Percentiles rank a stretch among this genome's conserved stretches.
phyloP scores from a whole-genome alignment of 148 eudicot genomes.

The Limonium bicolor region DNA sequence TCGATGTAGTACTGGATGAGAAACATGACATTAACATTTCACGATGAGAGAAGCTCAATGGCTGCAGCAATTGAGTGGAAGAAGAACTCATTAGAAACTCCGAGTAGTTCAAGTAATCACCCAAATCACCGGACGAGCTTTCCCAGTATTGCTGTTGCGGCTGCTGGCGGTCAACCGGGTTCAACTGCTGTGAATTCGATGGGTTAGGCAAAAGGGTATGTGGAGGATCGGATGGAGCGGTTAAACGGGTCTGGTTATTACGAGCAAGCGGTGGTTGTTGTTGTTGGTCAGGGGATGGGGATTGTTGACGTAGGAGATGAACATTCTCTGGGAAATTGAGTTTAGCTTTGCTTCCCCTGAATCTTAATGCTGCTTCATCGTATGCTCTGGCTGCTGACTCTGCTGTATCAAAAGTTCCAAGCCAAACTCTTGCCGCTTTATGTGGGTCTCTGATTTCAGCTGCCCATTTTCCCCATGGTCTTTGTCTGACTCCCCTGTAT shows the following conservation, averaged over 20 bases:
- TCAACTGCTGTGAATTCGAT: neutral
- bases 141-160: neutral
- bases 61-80: neutral
- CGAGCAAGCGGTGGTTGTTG: too few species aligned
- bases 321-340: slow-evolving; percentile 77
- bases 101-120: slow-evolving; percentile 1
- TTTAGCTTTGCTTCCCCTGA: slow-evolving; percentile 69
- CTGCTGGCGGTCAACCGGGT: too few species aligned
- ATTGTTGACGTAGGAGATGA: neutral
- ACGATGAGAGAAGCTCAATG: too few species aligned
- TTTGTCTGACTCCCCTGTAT: slow-evolving; percentile 71
- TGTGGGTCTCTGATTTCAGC: slow-evolving; percentile 70
- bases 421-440: slow-evolving; percentile 77
- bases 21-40: too few species aligned
- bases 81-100: neutral
- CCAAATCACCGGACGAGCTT: neutral
- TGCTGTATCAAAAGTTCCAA: slow-evolving; percentile 69
- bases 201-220: neutral
- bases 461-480: slow-evolving; percentile 98
- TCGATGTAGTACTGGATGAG: too few species aligned
- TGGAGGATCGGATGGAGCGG: slow-evolving; percentile 1
- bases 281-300: too few species aligned
- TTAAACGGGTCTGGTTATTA: neutral
- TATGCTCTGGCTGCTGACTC: slow-evolving; percentile 76
- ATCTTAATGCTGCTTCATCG: slow-evolving; percentile 55